Evolutionary conservation across 768 basidiomycete species (phyloP).

Genomic region (Suillus fuscotomentosus): DNA sequence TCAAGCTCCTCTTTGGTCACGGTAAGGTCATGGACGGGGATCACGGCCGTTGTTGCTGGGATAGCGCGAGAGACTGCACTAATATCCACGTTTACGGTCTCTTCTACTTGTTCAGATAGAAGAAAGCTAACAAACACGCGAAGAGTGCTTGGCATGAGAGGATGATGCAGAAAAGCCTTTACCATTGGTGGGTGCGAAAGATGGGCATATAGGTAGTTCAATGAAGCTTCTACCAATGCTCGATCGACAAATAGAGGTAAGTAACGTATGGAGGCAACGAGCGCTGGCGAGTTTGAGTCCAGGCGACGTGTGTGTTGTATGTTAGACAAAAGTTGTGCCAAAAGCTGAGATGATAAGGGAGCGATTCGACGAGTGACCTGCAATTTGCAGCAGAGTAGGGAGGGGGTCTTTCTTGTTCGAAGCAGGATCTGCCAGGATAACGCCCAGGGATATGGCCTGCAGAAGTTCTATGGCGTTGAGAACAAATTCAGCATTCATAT

Average conservation of each 20-base stretch:
- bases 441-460: conserved; percentile 53
- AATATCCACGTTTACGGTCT: conserved; percentile 63
- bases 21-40: conserved; percentile 67
- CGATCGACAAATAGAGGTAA: conserved; percentile 74
- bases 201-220: conserved; percentile 76
- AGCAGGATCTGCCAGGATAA: conserved; percentile 37
- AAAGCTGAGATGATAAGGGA: conserved; percentile 66
- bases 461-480: conserved; percentile 72
- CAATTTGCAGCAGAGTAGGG: conserved; percentile 53
- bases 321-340: conserved; percentile 63
- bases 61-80: conserved; percentile 57
- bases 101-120: conserved; percentile 70
- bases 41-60: conserved; percentile 46
- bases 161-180: conserved; percentile 71
- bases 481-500: conserved; percentile 70
- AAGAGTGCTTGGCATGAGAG: conserved; percentile 67
- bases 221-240: conserved; percentile 62
- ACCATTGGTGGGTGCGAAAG: conserved; percentile 73
- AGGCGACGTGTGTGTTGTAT: conserved; percentile 57
- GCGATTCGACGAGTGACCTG: conserved; percentile 62
- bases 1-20: conserved; percentile 70
- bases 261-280: conserved; percentile 64
- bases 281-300: conserved; percentile 52
- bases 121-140: conserved; percentile 67
- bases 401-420: conserved; percentile 49